Conservation (phyloP, 2,329 filamentous ascomycete genomes). For the Apiospora pterosperma region DNA sequence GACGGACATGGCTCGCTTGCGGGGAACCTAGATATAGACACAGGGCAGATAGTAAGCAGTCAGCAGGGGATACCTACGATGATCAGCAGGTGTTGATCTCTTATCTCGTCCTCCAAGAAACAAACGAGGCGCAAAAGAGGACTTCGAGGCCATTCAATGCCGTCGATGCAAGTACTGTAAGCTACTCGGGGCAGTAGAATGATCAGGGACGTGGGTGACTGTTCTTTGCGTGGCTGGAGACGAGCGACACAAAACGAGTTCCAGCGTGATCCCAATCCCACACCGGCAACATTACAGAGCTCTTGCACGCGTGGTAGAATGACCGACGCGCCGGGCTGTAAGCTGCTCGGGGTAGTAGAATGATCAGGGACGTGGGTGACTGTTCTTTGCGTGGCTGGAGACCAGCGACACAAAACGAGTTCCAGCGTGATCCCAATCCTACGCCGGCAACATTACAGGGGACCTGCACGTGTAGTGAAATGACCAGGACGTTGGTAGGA, state of each 20-base stretch:
- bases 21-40: not conserved
- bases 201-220: not conserved
- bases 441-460: not conserved
- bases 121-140: not conserved
- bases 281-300: not conserved
- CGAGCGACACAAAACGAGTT: not conserved
- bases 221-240: no score
- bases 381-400: no score
- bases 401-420: not conserved
- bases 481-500: not conserved
- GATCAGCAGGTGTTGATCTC: no score
- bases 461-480: not conserved
- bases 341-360: not conserved
- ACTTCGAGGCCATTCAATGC: no score
- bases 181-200: not conserved
- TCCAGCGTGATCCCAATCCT: constrained; percentile 1
- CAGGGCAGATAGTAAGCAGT: not conserved
- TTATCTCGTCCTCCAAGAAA: not conserved
- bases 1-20: not conserved
- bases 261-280: constrained; percentile 1
- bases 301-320: not conserved
- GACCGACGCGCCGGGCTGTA: not conserved
- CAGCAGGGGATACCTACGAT: not conserved
- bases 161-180: no score
- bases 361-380: not conserved